Evolutionary conservation across 495 filamentous ascomycete species (phyloP).

Genomic region (Delitschia confertaspora): DNA sequence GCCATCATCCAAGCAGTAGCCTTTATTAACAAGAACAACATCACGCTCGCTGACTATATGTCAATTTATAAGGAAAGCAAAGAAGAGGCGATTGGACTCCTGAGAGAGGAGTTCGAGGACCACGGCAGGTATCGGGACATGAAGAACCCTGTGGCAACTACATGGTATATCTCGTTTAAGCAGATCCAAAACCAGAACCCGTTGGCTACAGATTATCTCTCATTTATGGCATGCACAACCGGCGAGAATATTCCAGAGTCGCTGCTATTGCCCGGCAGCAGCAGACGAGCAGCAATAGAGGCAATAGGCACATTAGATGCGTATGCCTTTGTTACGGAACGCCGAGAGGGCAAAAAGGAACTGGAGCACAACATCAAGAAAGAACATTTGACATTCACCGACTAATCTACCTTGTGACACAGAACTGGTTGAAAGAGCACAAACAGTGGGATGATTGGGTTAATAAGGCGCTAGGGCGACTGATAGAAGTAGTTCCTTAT

Average conservation of each 20-base stretch:
- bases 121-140: constrained; percentile 17
- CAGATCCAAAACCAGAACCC: constrained; percentile 13
- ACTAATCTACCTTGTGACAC: constrained; percentile 15
- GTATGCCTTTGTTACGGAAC: constrained; percentile 12
- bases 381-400: constrained; percentile 11
- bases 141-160: constrained; percentile 9
- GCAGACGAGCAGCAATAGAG: background rate
- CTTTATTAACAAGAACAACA: constrained; percentile 28
- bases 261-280: constrained; percentile 5
- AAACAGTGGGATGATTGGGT: constrained; percentile 4
- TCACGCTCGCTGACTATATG: constrained; percentile 17
- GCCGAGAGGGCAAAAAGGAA: constrained; percentile 1
- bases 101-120: constrained; percentile 23
- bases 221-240: constrained; percentile 15
- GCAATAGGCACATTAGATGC: constrained; percentile 13
- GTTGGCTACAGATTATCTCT: constrained; percentile 13
- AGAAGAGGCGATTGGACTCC: constrained; percentile 1
- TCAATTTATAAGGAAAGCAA: constrained; percentile 11
- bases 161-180: constrained; percentile 17
- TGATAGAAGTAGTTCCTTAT: constrained; percentile 3
- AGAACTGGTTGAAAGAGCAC: constrained; percentile 10
- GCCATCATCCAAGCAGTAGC: constrained; percentile 31
- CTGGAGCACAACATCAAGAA: background rate
- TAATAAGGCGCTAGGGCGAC: background rate
- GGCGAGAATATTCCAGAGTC: constrained; percentile 10